Base-by-base conservation (phyloP, 805 yeast genomes). In the Metschnikowia baotianmanensis region DNA sequence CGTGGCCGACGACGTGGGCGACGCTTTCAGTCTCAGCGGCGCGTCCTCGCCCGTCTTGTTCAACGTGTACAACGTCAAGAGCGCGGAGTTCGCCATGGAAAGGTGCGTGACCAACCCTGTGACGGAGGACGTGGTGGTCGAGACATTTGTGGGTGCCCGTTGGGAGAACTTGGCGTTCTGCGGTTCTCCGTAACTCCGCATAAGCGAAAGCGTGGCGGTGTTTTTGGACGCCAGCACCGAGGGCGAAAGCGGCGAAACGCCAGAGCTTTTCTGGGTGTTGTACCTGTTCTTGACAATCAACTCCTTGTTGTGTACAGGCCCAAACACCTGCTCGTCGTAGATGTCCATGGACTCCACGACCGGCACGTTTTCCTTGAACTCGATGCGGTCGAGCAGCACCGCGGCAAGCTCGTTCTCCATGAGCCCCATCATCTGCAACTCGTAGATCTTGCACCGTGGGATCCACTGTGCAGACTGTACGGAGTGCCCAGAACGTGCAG, bases 391-490 rank as follows among this genome's bases (percentile, higher is more conserved):
- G 9, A 90, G 76, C 7, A 80, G 77, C 6, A 84, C 77, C 10
- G 83, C 78, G 48, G 81, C 79, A 42, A 82, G 69, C 55, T 93
- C 96, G 52, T 86, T 87, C 54, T 91, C 98, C 83, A 91, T 88
- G 6, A 93, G 77, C 0, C 98, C 98, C 95, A 91, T 91, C 97
- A 93, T 93, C 59, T 93, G 98, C 15, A 93, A 64, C 55, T 91
- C 98, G 60, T 93, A 91, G 36, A 93, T 90, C 53, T 87, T 88
- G 61, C 97, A 89, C 25, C 93, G 71, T 0, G 99, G 97, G n/a
- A 83, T 76, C 97, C 98, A 91, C 50, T 78, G 84, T 23, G 36
- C 47, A 16, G 68, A 65, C 21, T 71, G n/a, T n/a, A n/a, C n/a
- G n/a, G n/a, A n/a, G n/a, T n/a, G n/a, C n/a, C n/a, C n/a, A n/a